A percentile compares a stretch with the other conserved stretches of the same genome.
Conservation (phyloP, 805 yeast species). For the Hanseniaspora lachancei region DNA sequence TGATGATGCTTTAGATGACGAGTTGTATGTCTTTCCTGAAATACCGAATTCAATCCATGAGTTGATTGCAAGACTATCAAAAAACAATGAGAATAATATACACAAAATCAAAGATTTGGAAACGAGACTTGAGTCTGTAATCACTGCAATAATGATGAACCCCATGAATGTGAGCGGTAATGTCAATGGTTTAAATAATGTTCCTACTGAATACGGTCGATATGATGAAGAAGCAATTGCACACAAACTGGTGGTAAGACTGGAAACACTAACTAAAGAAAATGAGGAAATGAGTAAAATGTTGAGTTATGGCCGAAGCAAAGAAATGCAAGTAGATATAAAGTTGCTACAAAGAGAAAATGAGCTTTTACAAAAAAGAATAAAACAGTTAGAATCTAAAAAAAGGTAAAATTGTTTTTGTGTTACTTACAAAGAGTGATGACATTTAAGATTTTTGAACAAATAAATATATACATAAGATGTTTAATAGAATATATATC, state of each 20-base stretch:
- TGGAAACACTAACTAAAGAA: constrained; percentile 50
- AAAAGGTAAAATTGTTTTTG: background rate
- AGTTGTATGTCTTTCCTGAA: constrained; percentile 14
- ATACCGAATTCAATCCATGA: constrained; percentile 35
- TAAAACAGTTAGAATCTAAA: background rate
- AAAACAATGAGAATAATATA: constrained; percentile 34
- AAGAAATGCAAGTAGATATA: constrained; percentile 55
- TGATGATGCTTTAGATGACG: constrained; percentile 17
- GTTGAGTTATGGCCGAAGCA: constrained; percentile 64
- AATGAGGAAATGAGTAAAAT: constrained; percentile 57
- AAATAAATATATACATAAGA: too few relatives aligned
- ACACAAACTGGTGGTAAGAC: constrained; percentile 53
- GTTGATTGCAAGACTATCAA: constrained; percentile 37
- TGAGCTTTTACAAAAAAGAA: constrained; percentile 30
- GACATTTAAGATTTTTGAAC: too few relatives aligned
- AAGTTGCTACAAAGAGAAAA: constrained; percentile 45
- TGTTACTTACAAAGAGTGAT: background rate
- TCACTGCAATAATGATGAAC: constrained; percentile 42
- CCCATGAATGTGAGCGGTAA: constrained; percentile 24
- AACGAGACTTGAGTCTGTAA: constrained; percentile 45
- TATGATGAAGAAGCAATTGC: constrained; percentile 65
- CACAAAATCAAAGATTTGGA: constrained; percentile 51
- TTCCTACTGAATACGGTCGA: constrained; percentile 40
- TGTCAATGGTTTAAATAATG: constrained; percentile 21
- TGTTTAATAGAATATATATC: too few relatives aligned